phyloP scores from a whole-genome alignment of 2,329 filamentous ascomycete species.

The Leptoxyphium fumago region DNA sequence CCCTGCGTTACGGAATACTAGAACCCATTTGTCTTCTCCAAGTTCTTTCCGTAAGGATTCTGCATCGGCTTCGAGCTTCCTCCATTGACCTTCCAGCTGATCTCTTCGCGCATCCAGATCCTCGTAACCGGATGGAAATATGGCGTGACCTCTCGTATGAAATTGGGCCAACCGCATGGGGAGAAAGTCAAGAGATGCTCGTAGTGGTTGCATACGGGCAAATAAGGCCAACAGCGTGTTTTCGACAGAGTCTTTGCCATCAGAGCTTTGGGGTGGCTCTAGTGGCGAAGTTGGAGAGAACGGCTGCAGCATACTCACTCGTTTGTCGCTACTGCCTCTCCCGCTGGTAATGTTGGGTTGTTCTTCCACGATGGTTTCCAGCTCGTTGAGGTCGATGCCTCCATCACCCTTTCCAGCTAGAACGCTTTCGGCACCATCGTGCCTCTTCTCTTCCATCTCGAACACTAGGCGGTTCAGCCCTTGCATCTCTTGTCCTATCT shows the following conservation, averaged over 20 bases:
- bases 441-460: conserved; percentile 92
- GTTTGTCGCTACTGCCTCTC: conserved; percentile 41
- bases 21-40: conserved; percentile 88
- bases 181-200: conserved; percentile 85
- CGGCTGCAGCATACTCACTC: conserved; percentile 47
- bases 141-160: conserved; percentile 55
- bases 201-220: conserved; percentile 84
- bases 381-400: conserved; percentile 64
- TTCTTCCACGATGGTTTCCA: conserved; percentile 89
- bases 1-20: conserved; percentile 87
- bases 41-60: conserved; percentile 80
- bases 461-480: conserved; percentile 70
- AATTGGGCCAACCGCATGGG: conserved; percentile 90
- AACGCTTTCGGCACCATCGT: conserved; percentile 59
- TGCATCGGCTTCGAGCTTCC: conserved; percentile 76
- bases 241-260: conserved; percentile 51
- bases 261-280: conserved; percentile 37
- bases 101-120: conserved; percentile 66
- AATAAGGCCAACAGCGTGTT: conserved; percentile 79
- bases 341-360: conserved; percentile 40
- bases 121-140: conserved; percentile 82
- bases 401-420: conserved; percentile 27
- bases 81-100: conserved; percentile 70
- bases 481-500: conserved; percentile 81
- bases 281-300: conserved; percentile 47